Evolutionary conservation across 768 basidiomycete species (phyloP).

Genomic region (Russula brevipes): DNA sequence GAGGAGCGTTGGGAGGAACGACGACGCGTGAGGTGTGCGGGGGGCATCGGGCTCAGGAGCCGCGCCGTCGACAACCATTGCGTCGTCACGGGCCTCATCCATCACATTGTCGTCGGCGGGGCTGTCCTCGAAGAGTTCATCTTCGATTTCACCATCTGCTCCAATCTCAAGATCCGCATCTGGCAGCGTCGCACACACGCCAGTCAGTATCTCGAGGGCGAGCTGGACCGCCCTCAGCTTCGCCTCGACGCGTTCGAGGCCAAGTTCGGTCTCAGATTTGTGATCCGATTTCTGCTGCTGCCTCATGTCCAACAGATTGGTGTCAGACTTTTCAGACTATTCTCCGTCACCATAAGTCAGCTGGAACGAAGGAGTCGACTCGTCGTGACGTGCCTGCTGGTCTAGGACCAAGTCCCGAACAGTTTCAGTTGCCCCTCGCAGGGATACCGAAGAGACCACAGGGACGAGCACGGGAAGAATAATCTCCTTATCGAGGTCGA

Average conservation of each 20-base stretch:
- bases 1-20: conserved; percentile 58
- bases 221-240: conserved; percentile 70
- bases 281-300: conserved; percentile 54
- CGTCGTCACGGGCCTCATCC: conserved; percentile 32
- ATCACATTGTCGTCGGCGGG: conserved; percentile 39
- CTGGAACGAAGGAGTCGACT: background rate
- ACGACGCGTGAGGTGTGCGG: conserved; percentile 30
- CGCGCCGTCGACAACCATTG: conserved; percentile 27
- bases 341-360: background rate
- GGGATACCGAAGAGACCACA: conserved; percentile 53
- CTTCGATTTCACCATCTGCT: conserved; percentile 33
- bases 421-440: conserved; percentile 44
- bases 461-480: conserved; percentile 67
- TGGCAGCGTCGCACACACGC: conserved; percentile 80
- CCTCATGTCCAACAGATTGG: conserved; percentile 2
- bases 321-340: conserved; percentile 54
- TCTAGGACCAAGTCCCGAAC: conserved; percentile 54
- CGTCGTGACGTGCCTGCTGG: conserved; percentile 40
- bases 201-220: conserved; percentile 84
- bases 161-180: conserved; percentile 52
- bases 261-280: conserved; percentile 58
- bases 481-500: conserved; percentile 69
- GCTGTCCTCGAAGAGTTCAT: conserved; percentile 42
- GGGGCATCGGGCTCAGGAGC: conserved; percentile 1
- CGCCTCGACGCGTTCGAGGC: conserved; percentile 69